A percentile compares a stretch with the other conserved stretches of the same genome.
Conservation (phyloP, 805 yeast species). For the Candida oleophila region DNA sequence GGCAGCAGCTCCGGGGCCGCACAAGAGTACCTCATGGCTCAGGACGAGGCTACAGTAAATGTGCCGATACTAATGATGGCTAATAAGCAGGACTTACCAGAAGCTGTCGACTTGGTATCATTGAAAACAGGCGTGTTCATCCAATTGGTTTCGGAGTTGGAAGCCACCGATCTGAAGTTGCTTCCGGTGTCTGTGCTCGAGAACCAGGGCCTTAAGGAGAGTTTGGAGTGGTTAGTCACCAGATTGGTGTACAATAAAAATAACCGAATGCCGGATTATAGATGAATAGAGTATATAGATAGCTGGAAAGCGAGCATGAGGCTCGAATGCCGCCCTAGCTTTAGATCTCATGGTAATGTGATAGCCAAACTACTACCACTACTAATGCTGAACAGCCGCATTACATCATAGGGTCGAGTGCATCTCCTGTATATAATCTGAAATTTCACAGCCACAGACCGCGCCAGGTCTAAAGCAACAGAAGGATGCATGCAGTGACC, state of each 20-base stretch:
- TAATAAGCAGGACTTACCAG: constrained; percentile 80
- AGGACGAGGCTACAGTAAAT: constrained; percentile 39
- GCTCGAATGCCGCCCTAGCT: background rate
- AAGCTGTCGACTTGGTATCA: constrained; percentile 47
- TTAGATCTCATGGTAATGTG: background rate
- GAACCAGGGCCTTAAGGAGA: constrained; percentile 81
- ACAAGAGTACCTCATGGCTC: constrained; percentile 25
- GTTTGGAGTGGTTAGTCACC: constrained; percentile 84
- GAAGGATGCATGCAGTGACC: background rate
- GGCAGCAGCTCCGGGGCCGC: constrained; percentile 9
- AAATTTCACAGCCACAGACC: background rate
- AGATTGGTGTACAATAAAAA: constrained; percentile 67
- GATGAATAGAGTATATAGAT: constrained; percentile 15
- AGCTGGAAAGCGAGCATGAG: constrained; percentile 1
- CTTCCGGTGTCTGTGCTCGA: constrained; percentile 85
- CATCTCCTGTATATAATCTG: background rate
- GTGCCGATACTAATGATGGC: constrained; percentile 94
- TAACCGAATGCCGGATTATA: constrained; percentile 58
- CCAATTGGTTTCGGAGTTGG: constrained; percentile 75
- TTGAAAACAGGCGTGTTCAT: constrained; percentile 81
- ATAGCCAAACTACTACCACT: too few relatives aligned
- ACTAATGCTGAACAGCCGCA: too few relatives aligned
- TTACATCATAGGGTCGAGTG: too few relatives aligned
- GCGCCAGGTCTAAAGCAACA: background rate
- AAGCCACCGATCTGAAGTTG: constrained; percentile 89